Evolutionary conservation across 2,329 filamentous ascomycete species (phyloP).

Genomic region (Cercospora sp.): DNA sequence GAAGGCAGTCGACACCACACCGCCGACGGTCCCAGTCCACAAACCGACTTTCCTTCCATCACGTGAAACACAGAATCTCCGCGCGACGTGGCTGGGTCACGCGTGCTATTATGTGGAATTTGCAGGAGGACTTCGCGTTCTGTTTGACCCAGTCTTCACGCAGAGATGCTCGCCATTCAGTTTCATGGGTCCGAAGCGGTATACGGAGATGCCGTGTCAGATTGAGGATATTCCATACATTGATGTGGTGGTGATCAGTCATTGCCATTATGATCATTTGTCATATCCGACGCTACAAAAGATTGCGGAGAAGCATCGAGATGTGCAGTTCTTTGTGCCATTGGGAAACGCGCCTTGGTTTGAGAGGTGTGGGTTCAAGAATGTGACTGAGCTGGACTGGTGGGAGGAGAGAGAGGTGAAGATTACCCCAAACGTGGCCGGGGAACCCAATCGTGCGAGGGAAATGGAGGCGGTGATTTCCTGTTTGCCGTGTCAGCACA

Average conservation of each 20-base stretch:
- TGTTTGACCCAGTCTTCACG: constrained; percentile 94
- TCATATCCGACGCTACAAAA: constrained; percentile 73
- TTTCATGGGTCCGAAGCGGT: constrained; percentile 72
- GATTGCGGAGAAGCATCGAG: constrained; percentile 68
- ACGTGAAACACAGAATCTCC: constrained; percentile 61
- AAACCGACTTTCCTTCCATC: constrained; percentile 66
- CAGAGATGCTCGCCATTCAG: constrained; percentile 77
- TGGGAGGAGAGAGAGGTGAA: constrained; percentile 82
- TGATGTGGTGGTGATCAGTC: constrained; percentile 75
- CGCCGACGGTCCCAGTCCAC: constrained; percentile 65
- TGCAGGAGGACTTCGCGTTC: constrained; percentile 77
- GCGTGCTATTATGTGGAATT: constrained; percentile 94
- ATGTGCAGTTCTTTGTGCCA: constrained; percentile 85
- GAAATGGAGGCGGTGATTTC: constrained; percentile 69
- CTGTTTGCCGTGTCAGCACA: constrained; percentile 84
- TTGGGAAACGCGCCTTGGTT: constrained; percentile 86
- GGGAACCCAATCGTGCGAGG: not conserved
- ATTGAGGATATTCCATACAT: constrained; percentile 75
- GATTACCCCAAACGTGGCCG: constrained; percentile 47
- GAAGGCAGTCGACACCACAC: constrained; percentile 60
- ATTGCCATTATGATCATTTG: constrained; percentile 89
- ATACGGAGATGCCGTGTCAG: constrained; percentile 72
- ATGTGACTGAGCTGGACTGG: constrained; percentile 91
- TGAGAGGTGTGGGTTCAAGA: constrained; percentile 63
- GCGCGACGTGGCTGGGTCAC: constrained; percentile 93